Evolutionary conservation across 768 basidiomycete species (phyloP).

Genomic region (Mycena kentingensis): DNA sequence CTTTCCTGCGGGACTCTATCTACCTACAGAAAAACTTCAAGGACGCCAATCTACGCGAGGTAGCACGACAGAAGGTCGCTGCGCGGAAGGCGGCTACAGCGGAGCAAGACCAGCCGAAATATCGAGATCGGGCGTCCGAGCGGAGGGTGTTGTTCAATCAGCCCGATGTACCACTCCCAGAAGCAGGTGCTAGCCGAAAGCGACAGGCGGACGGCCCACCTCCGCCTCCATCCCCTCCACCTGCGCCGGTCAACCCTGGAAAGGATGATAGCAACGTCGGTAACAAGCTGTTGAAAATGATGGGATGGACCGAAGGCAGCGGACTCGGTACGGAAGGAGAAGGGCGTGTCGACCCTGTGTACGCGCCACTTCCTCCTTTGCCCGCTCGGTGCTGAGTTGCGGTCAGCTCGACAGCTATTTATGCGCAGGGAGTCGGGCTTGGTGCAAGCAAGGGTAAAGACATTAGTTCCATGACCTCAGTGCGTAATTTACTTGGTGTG

Average conservation of each 20-base stretch:
- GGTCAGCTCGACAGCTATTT: constrained; percentile 77
- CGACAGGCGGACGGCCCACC: constrained; percentile 60
- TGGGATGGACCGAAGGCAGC: constrained; percentile 94
- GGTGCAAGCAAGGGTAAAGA: constrained; percentile 93
- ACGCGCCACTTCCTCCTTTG: constrained; percentile 31
- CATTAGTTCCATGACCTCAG: constrained; percentile 68
- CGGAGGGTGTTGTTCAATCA: constrained; percentile 90
- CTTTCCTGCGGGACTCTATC: constrained; percentile 23
- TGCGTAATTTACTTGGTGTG: constrained; percentile 35
- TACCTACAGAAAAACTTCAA: constrained; percentile 78
- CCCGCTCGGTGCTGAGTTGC: constrained; percentile 4
- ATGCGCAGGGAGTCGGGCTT: constrained; percentile 83
- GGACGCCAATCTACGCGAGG: constrained; percentile 69
- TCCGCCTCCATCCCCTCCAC: constrained; percentile 62
- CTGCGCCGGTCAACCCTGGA: constrained; percentile 66
- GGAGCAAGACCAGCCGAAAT: constrained; percentile 66
- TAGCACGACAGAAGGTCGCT: constrained; percentile 69
- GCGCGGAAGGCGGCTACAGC: constrained; percentile 38
- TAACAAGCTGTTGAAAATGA: constrained; percentile 92
- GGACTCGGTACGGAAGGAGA: constrained; percentile 83
- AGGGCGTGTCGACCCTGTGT: constrained; percentile 89
- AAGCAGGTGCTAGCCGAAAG: constrained; percentile 42
- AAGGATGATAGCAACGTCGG: constrained; percentile 87
- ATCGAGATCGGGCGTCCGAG: constrained; percentile 93
- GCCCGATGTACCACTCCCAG: constrained; percentile 77